Evolutionary conservation across 352 stramenopile species (phyloP), one percentile per base, ranked within the genome.

Genomic region (Thalassiosira hispida): DNA sequence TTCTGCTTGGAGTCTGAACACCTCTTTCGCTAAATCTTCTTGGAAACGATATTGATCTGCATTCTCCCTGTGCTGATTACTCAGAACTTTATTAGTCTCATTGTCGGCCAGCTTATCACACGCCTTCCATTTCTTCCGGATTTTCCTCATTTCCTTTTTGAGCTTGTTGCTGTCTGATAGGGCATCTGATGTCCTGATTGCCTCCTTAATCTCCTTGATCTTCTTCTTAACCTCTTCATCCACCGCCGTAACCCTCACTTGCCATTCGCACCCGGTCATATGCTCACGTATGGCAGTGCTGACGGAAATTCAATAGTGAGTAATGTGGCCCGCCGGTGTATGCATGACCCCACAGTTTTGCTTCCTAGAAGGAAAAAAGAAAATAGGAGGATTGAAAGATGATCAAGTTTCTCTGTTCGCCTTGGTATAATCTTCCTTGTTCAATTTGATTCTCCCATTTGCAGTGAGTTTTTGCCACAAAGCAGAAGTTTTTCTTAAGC

Each of bases 311-410:
- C 22, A 40, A 16, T n/a, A 60, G 18, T 60, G 51, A 40, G 18
- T 60, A 6, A 31, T 60, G 23, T 40, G 25, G 9, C 51, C 51
- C 16, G 22, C 23, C 1, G 22, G 22, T 18, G 25, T 35, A 35
- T 60, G 51, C 51, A 60, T 60, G 14, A 40, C 2, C 18, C 51
- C 51, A n/a, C 7, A n/a, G 11, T 35, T 60, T 35, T 60, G 20
- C 25, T 60, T 60, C 6, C 18, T 20, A 16, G 9, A 7, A 22
- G 51, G 23, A 38, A 60, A n/a, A 23, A 14, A 3, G 11, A 60
- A 31, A 3, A 60, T 5, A 3, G 22, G 22, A 8, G 51, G 4
- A 4, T 40, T n/a, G 51, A 60, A 60, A 7, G 51, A 31, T 20
- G 51, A 60, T 14, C 47, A 14, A 56, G 9, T 49, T n/a, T 22